A percentile compares a stretch with the other conserved stretches of the same genome.
Conservation (phyloP, 371 early-diverging fungal species). For the Mortierella sp. region DNA sequence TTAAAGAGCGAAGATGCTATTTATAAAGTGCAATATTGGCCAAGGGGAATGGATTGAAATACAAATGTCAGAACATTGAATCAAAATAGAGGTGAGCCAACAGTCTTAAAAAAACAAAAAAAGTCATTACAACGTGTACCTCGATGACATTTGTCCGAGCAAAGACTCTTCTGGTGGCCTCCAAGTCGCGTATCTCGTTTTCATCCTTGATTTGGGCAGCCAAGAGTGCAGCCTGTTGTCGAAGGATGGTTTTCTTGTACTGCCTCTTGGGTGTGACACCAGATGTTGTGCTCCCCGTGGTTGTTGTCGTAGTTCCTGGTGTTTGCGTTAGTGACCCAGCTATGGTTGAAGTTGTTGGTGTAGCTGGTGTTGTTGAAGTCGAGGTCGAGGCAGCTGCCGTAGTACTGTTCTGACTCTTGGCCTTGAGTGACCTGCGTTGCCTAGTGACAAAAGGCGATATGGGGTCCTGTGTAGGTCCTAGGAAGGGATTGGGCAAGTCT, state of each 20-base stretch:
- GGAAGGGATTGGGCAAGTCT: constrained; percentile 7
- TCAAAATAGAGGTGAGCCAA: neutral
- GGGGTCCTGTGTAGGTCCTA: neutral
- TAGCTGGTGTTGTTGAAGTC: neutral
- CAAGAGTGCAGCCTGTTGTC: constrained; percentile 44
- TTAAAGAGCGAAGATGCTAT: constrained; percentile 18
- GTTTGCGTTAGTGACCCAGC: neutral
- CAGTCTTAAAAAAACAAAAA: neutral
- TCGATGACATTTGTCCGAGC: constrained; percentile 23
- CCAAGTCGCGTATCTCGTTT: constrained; percentile 41
- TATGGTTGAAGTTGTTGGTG: neutral
- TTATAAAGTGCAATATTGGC: neutral
- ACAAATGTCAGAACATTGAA: constrained; percentile 2
- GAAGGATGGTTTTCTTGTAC: constrained; percentile 54
- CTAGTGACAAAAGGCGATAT: neutral
- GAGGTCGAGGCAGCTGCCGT: neutral
- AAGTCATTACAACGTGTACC: constrained; percentile 16
- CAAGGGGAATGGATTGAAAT: neutral
- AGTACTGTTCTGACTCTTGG: neutral
- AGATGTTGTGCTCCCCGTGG: neutral
- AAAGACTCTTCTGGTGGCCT: constrained; percentile 40
- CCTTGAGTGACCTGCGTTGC: neutral
- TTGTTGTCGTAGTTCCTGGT: neutral
- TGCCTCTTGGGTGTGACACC: constrained; percentile 26
- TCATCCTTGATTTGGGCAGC: constrained; percentile 52